Base-by-base conservation (phyloP, 495 filamentous ascomycete genomes). In the Astrocystis sublimbata region DNA sequence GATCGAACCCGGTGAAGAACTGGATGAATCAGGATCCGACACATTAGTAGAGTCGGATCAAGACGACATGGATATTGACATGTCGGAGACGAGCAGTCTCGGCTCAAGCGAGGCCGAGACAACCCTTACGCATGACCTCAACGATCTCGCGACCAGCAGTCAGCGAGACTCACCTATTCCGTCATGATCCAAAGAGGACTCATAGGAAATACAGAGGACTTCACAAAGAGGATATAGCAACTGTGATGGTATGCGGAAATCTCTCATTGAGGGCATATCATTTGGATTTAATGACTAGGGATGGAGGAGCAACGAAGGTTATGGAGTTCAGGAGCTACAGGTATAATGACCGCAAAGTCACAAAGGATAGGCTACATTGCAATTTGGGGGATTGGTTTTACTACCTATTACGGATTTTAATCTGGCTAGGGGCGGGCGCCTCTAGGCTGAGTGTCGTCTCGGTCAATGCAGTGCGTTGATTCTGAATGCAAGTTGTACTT, bases 71-170 rank as follows among this genome's bases (percentile, higher is more conserved):
- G 78, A 81, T 36, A 66, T 81, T 13, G 78, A 81, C 51, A 79
- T 77, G 74, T 75, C 74, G 23, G 78, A 82, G 58, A 68, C 65
- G 17, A 71, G 69, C 31, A 78, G 74, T 31, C 58, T 68, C 13
- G 55, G 62, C 26, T 73, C 71, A 9, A 73, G 71, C 46, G 60
- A 54, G n/a, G 71, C 64, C n/a, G 62, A 69, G 15, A 68, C 65
- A n/a, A n/a, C 6, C 64, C 67, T 24, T 26, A 58, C 57, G 38
- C 46, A 24, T 21, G 68, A 66, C n/a, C 24, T 56, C 9, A 42
- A 55, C 36, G 42, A 65, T 26, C 49, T 52, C 6, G 62, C 58
- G 28, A 58, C 58, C 13, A 60, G 61, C 17, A 31, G 9, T 36
- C 65, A 61, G 28, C 56, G 66, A 50, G 69, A 73, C 33, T 62